phyloP scores from a whole-genome alignment of 2,329 filamentous ascomycete genomes.

The Sarocladium strictum region DNA sequence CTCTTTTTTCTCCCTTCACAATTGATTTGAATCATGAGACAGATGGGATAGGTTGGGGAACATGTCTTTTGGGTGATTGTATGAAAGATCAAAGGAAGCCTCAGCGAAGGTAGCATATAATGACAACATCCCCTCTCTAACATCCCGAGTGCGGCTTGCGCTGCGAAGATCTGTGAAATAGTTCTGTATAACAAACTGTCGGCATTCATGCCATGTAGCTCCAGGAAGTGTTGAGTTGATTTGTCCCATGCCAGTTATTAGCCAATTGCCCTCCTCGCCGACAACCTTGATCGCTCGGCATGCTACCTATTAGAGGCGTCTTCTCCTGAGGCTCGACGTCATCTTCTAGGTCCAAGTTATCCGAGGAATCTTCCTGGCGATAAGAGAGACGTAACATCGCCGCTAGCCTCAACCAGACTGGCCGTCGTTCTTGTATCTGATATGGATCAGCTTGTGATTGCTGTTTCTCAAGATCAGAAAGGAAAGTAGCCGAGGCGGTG shows the following conservation, averaged over 20 bases:
- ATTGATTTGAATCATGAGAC: constrained; percentile 4
- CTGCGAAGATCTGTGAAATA: background rate
- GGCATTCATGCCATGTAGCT: constrained; percentile 20
- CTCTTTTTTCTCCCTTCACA: constrained; percentile 3
- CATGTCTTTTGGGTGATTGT: constrained; percentile 2
- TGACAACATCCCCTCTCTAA: constrained; percentile 8
- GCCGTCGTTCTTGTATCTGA: background rate
- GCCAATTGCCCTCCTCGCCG: constrained; percentile 16
- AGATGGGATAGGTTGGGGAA: background rate
- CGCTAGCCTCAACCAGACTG: background rate
- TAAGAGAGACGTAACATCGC: background rate
- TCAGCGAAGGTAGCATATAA: constrained; percentile 8
- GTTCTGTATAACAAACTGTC: background rate
- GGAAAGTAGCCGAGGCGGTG: background rate
- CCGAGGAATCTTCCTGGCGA: background rate
- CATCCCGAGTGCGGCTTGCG: background rate
- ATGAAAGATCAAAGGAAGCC: constrained; percentile 1
- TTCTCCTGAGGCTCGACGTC: background rate
- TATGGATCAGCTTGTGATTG: background rate
- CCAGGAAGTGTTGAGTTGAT: constrained; percentile 22
- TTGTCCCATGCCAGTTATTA: constrained; percentile 22
- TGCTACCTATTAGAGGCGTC: constrained; percentile 1
- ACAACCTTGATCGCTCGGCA: background rate
- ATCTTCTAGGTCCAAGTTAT: background rate
- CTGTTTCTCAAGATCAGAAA: background rate